Evolutionary conservation across 2,329 filamentous ascomycete genomes (phyloP), one percentile per base, ranked within the genome.

Genomic region (Diaporthe ampelina): DNA sequence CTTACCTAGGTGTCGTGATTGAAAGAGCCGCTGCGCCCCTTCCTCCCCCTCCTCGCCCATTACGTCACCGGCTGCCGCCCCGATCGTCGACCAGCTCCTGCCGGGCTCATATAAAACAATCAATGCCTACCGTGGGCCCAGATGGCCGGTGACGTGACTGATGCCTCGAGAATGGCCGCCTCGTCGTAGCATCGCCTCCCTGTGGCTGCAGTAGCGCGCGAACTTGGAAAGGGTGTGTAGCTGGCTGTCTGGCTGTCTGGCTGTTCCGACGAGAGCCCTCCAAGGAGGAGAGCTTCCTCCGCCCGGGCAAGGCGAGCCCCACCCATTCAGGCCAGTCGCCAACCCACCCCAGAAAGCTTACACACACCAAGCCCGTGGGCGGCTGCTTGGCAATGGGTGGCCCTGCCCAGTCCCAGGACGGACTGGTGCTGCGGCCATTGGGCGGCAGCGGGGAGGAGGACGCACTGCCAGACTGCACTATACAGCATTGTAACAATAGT

Each of bases 171-270:
- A n/a, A 40, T 68, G 63, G 63, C 40, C 63, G 63, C 63, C 48
- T 54, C 32, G 8, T 68, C 48, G 63, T 68, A 68, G 63, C 63
- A 68, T 68, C 63, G 63, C 63, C 48, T 68, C 48, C 63, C 48
- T 54, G 63, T 68, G 63, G 63, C 63, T 68, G 63, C 63, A 68
- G 63, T 68, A 68, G 63, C 63, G 63, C 63, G 63, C 32, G 63
- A 54, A 40, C 32, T 40, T 17, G 26, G 9, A 40, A n/a, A 26
- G 8, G 8, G 45, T 52, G 32, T 48, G n/a, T 8, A 17, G 56
- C n/a, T 26, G 35, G n/a, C 19, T 45, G 43, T 21, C n/a, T 26
- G 35, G n/a, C 19, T 45, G 43, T 21, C 17, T 8, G 19, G 6
- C 19, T 45, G 45, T n/a, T 1, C 45, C 8, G 17, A 2, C 21